A percentile compares a stretch with the other conserved stretches of the same genome.
Conservation (phyloP, 176 grass and related monocot genomes). For the Oryza australiensis region DNA sequence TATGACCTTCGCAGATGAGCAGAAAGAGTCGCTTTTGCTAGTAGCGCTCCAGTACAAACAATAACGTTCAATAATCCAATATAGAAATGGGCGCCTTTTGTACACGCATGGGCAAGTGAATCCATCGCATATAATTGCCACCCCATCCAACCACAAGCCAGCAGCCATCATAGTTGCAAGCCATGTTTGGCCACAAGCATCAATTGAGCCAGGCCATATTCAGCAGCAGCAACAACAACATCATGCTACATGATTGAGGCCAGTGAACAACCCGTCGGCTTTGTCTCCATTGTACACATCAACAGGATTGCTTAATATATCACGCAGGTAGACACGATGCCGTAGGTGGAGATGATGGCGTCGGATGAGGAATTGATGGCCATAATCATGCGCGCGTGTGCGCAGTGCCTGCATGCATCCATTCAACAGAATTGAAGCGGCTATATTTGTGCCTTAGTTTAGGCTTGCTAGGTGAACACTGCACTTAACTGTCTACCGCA, state of each 20-base stretch:
- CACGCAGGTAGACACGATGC: conserved; percentile 27
- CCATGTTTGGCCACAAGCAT: neutral
- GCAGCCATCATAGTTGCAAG: neutral
- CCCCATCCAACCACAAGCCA: conserved; percentile 20
- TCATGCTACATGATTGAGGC: conserved; percentile 36
- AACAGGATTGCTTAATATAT: conserved; percentile 6
- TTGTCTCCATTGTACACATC: conserved; percentile 34
- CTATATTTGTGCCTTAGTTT: neutral
- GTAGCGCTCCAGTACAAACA: neutral
- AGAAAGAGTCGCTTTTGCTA: neutral
- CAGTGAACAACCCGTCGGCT: conserved; percentile 2
- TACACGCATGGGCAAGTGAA: conserved; percentile 8
- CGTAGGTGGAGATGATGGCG: conserved; percentile 13
- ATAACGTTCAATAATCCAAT: neutral
- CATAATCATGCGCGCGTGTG: conserved; percentile 21
- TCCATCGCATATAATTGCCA: conserved; percentile 8
- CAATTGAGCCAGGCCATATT: neutral
- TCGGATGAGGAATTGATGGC: conserved; percentile 31
- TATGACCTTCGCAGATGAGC: neutral
- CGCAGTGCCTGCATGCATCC: neutral
- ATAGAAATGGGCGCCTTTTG: neutral
- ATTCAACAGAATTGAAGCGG: neutral
- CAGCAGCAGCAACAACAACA: conserved; percentile 3
- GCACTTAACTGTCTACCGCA: neutral
- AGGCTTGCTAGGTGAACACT: neutral